phyloP scores from a whole-genome alignment of 1,284 basidiomycete genomes.

The Vanrija humicola region DNA sequence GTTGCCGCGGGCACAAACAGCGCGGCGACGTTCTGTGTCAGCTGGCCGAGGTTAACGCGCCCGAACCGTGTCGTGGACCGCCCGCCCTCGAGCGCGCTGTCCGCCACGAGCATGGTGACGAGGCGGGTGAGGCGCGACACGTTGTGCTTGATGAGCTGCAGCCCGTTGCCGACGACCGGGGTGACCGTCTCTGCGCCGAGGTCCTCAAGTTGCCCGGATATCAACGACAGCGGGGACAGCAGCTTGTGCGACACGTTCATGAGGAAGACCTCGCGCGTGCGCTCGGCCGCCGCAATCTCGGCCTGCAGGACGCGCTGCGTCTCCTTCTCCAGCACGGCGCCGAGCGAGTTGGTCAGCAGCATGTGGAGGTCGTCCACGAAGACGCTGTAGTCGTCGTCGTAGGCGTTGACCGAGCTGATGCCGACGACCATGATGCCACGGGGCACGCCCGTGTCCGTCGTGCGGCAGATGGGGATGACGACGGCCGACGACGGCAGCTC shows the following conservation, averaged over 20 bases:
- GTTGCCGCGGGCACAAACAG: too few species aligned
- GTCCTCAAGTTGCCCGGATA: conserved; percentile 43
- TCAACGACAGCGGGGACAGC: conserved; percentile 47
- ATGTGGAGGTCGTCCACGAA: conserved; percentile 17
- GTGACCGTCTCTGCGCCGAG: conserved; percentile 26
- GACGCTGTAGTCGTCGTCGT: conserved; percentile 44
- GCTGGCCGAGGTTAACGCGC: conserved; percentile 42
- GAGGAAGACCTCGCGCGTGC: conserved; percentile 23
- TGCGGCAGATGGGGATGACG: conserved; percentile 46
- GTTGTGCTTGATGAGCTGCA: conserved; percentile 42
- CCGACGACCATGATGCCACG: conserved; percentile 47
- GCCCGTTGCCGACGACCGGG: conserved; percentile 35
- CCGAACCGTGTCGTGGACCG: conserved; percentile 44
- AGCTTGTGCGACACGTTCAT: conserved; percentile 48
- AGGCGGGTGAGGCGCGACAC: conserved; percentile 39
- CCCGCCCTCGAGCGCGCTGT: conserved; percentile 44
- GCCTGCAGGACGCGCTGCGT: too few species aligned
- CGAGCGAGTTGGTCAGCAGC: too few species aligned
- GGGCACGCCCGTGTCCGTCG: conserved; percentile 36
- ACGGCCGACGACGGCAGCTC: conserved; percentile 45
- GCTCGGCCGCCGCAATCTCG: too few species aligned
- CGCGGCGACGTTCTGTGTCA: conserved; percentile 47
- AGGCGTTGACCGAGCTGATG: conserved; percentile 40
- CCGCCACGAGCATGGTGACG: conserved; percentile 46
- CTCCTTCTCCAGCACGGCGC: too few species aligned